These are phyloP conservation scores for Discostella stelligera DNA, from an alignment of 352 stramenopile species.

Conservation along the genomic window DNA sequence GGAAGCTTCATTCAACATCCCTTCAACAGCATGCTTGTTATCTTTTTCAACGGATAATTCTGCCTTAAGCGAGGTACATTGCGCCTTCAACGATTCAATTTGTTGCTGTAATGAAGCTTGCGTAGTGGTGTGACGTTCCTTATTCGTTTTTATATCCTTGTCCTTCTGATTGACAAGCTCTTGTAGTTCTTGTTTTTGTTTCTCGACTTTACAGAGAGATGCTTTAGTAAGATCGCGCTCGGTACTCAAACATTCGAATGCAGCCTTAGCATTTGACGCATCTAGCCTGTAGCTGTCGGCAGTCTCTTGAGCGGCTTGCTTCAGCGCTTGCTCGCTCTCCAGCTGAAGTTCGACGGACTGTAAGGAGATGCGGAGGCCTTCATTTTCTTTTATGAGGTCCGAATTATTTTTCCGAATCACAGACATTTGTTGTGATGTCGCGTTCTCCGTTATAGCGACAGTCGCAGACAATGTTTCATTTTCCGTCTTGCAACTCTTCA, in stretches of 20 bases:
- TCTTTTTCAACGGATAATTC: slow-evolving; percentile 26
- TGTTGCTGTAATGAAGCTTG: slow-evolving; percentile 28
- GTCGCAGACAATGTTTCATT: slow-evolving; percentile 9
- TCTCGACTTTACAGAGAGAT: slow-evolving; percentile 29
- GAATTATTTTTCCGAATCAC: slow-evolving; percentile 35
- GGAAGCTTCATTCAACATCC: slow-evolving; percentile 32
- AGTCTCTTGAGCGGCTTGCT: slow-evolving; percentile 20
- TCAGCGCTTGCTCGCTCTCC: slow-evolving; percentile 32
- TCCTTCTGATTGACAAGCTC: slow-evolving; percentile 27
- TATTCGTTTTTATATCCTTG: slow-evolving; percentile 32
- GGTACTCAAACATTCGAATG: slow-evolving; percentile 40
- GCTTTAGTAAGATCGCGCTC: slow-evolving; percentile 34
- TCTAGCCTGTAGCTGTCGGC: slow-evolving; percentile 28
- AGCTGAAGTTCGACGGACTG: slow-evolving; percentile 35
- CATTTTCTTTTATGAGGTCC: slow-evolving; percentile 54
- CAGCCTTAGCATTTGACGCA: slow-evolving; percentile 31
- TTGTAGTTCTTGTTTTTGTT: slow-evolving; percentile 22
- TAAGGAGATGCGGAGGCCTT: slow-evolving; percentile 37
- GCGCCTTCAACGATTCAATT: slow-evolving; percentile 11
- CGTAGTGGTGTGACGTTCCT: slow-evolving; percentile 19
- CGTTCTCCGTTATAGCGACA: slow-evolving; percentile 9
- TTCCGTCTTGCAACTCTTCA: slow-evolving; percentile 15
- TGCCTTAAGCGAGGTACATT: slow-evolving; percentile 19
- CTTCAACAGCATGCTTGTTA: slow-evolving; percentile 15
- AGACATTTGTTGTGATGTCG: slow-evolving; percentile 32